These are phyloP conservation scores for Elsinoe necatrix DNA, from an alignment of 2,329 filamentous ascomycete species.

Conservation along the genomic window DNA sequence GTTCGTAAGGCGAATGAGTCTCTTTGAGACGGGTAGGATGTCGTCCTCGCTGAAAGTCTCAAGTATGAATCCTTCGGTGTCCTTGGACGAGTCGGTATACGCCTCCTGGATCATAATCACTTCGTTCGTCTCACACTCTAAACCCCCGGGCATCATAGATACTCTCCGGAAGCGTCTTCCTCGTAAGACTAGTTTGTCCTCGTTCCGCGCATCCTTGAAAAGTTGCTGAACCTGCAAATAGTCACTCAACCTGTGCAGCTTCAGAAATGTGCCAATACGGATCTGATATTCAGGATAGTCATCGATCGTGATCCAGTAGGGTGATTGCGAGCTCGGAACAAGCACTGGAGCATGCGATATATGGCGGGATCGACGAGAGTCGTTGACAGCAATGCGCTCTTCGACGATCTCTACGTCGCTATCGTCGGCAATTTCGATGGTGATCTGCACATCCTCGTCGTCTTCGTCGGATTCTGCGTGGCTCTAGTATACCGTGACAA, in stretches of 20 bases:
- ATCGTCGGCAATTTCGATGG: background rate
- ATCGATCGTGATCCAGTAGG: slow-evolving; percentile 5
- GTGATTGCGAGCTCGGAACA: too few relatives aligned
- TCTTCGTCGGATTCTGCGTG: too few relatives aligned
- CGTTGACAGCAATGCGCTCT: too few relatives aligned
- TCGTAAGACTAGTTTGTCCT: background rate
- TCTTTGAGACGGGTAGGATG: background rate
- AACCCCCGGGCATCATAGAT: background rate
- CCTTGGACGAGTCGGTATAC: background rate
- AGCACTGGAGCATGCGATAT: too few relatives aligned
- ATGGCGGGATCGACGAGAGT: too few relatives aligned
- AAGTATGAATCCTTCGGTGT: background rate
- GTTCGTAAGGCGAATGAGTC: background rate
- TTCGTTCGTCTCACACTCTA: background rate
- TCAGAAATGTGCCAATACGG: background rate
- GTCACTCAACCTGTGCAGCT: background rate
- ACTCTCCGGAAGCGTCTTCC: background rate
- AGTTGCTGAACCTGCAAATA: background rate
- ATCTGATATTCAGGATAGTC: background rate
- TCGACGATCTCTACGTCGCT: slow-evolving; percentile 6
- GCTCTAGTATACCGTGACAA: too few relatives aligned
- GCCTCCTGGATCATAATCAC: slow-evolving; percentile 4
- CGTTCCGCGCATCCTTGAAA: background rate
- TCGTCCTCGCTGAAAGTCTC: slow-evolving; percentile 2
- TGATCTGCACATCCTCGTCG: background rate